Percentiles rank a stretch among this genome's conserved stretches.
These are phyloP conservation scores for Kregervanrija pseudodelftensis DNA, from an alignment of 805 yeast genomes.

Conservation along the genomic window DNA sequence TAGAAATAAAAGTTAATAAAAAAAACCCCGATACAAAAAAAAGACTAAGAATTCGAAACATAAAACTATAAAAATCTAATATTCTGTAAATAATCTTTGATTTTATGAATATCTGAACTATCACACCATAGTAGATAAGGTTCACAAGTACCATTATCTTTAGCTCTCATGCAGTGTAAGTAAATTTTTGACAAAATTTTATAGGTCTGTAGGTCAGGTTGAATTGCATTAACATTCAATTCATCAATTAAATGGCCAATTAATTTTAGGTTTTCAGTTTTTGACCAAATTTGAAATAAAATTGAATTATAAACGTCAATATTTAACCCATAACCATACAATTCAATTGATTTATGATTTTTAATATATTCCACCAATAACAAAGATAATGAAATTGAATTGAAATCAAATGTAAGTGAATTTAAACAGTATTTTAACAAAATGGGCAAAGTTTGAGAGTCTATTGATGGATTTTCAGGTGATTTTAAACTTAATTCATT, in stretches of 20 bases:
- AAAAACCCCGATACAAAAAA: no score
- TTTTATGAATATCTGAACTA: conserved; percentile 18
- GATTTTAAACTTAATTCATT: conserved; percentile 3
- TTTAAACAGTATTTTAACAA: conserved; percentile 21
- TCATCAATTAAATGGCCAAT: conserved; percentile 22
- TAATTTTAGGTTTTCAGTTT: conserved; percentile 20
- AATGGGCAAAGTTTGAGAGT: conserved; percentile 20
- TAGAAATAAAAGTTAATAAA: no score
- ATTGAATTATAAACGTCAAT: conserved; percentile 25
- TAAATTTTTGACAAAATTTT: conserved; percentile 21
- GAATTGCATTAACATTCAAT: conserved; percentile 23
- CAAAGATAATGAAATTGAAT: conserved; percentile 21
- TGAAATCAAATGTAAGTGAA: conserved; percentile 26
- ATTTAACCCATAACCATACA: conserved; percentile 27
- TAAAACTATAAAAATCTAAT: conserved; percentile 8
- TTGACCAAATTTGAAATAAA: conserved; percentile 21
- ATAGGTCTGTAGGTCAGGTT: conserved; percentile 23
- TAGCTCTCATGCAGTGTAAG: conserved; percentile 22
- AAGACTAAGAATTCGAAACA: background rate
- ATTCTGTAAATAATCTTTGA: conserved; percentile 16
- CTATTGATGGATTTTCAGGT: conserved; percentile 20
- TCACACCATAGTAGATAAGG: conserved; percentile 26
- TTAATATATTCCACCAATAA: conserved; percentile 19
- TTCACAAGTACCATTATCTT: conserved; percentile 14
- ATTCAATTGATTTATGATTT: conserved; percentile 20